Evolutionary conservation across 192 early-diverging fungal species (phyloP), one percentile per base, ranked within the genome.

Genomic region (Martensiomyces pterosporus): DNA sequence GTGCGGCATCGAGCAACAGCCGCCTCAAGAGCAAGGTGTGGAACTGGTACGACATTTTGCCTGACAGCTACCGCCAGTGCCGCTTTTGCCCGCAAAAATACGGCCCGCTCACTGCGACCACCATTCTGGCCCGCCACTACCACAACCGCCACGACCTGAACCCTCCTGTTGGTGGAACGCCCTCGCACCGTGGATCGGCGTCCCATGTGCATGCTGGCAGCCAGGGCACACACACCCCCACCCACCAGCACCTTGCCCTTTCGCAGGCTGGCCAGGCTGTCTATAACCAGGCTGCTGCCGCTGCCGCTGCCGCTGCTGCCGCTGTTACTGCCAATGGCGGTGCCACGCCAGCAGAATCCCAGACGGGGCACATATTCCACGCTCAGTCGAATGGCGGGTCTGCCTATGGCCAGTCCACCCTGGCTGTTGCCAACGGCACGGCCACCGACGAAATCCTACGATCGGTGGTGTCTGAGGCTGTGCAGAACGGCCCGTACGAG

Each of bases 11-110:
- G 43, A 35, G 41, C 32, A 57, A 46, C 54, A 61, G 55, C 26
- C 52, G 71, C 18, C 56, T 75, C 12, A 75, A 75, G 48, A 75
- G 71, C 52, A 62, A 63, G 25, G 71, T 75, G 22, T 75, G 71
- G 71, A 55, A 46, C 22, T 75, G 71, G 71, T 75, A 75, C 42
- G 64, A 67, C 17, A 57, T 75, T 33, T 15, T 62, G 34, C 29
- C 55, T 10, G 71, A 75, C 19, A 64, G 71, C 14, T 46, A 58
- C 32, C 64, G 71, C 47, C 64, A 67, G 47, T 75, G 71, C 47
- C 49, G 42, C 38, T 74, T 67, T 39, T 74, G 71, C 39, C 16
- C 59, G 36, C 71, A 74, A 37, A 58, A 52, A 25, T 74, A 74
- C 47, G 64, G 71, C 21, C 64, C 63, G 3, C 59, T 74, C 21